A percentile compares a stretch with the other conserved stretches of the same genome.
phyloP scores from a whole-genome alignment of 805 yeast species.

The Nakazawaea ernobii region DNA sequence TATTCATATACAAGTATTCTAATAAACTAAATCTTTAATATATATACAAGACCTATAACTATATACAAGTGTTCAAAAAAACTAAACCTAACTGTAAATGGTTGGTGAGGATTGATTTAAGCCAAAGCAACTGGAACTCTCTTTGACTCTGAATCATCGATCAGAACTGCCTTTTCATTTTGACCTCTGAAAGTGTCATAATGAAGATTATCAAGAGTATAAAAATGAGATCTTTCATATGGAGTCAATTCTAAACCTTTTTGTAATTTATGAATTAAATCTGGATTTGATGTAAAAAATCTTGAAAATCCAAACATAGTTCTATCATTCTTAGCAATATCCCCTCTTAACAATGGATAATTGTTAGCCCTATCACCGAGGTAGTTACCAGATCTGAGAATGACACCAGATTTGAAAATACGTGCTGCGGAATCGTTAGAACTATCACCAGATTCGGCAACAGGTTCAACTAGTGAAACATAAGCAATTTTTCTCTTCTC shows the following conservation, averaged over 20 bases:
- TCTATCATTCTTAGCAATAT: conserved; percentile 24
- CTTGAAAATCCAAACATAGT: conserved; percentile 36
- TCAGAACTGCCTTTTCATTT: no score
- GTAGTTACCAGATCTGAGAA: conserved; percentile 35
- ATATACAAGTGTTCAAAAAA: no score
- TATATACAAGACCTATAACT: no score
- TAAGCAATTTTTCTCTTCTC: conserved; percentile 28
- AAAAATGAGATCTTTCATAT: conserved; percentile 48
- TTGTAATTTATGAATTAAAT: conserved; percentile 27
- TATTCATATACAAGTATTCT: no score
- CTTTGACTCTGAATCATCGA: no score
- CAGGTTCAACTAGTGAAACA: conserved; percentile 31
- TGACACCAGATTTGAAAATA: conserved; percentile 37
- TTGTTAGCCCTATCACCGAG: conserved; percentile 1
- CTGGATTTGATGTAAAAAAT: conserved; percentile 34
- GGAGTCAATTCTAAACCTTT: conserved; percentile 25
- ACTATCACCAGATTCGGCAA: conserved; percentile 16
- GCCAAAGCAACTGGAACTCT: no score
- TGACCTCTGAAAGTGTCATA: neutral
- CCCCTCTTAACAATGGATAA: conserved; percentile 13
- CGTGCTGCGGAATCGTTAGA: conserved; percentile 32
- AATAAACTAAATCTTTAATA: no score
- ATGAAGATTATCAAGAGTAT: conserved; percentile 1
- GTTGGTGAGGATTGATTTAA: no score
- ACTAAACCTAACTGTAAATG: no score